Percentiles rank a stretch among this genome's conserved stretches.
These are phyloP conservation scores for Amoeboaphelidium protococcarum DNA, from an alignment of 371 early-diverging fungal genomes.

Conservation along the genomic window DNA sequence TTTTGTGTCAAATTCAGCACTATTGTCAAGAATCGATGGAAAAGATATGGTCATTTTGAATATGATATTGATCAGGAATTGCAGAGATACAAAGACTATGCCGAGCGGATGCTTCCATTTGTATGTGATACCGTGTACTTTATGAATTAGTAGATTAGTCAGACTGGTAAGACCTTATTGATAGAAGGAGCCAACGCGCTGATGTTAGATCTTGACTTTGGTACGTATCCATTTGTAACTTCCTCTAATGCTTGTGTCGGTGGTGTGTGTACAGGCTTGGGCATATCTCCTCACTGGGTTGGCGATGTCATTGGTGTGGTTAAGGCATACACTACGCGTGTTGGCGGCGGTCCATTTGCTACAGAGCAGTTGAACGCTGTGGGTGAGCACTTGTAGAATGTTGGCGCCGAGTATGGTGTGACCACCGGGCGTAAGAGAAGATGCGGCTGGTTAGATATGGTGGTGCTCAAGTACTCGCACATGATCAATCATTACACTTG, in stretches of 20 bases:
- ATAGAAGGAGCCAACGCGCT: slow-evolving; percentile 93
- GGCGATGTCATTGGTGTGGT: slow-evolving; percentile 67
- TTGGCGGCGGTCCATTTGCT: slow-evolving; percentile 92
- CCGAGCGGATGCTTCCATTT: slow-evolving; percentile 47
- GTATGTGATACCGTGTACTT: slow-evolving; percentile 60
- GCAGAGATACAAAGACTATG: slow-evolving; percentile 34
- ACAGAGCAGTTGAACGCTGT: slow-evolving; percentile 55
- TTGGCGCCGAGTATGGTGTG: slow-evolving; percentile 67
- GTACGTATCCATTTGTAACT: slow-evolving; percentile 93
- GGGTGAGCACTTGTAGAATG: slow-evolving; percentile 63
- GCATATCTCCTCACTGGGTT: slow-evolving; percentile 55
- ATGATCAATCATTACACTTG: slow-evolving; percentile 81
- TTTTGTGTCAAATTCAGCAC: slow-evolving; percentile 48
- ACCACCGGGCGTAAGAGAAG: slow-evolving; percentile 87
- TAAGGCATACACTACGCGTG: slow-evolving; percentile 95
- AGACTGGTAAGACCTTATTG: slow-evolving; percentile 44
- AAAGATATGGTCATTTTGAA: slow-evolving; percentile 75
- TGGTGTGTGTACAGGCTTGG: slow-evolving; percentile 86
- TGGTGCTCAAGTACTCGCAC: slow-evolving; percentile 62
- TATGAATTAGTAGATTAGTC: slow-evolving; percentile 34
- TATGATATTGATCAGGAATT: slow-evolving; percentile 74
- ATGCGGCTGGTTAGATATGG: slow-evolving; percentile 91
- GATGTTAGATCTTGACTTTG: slow-evolving; percentile 90
- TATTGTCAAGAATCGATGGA: slow-evolving; percentile 52
- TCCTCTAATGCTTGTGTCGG: slow-evolving; percentile 74